Base-by-base conservation (phyloP, 106 monocot species). In the Amphibolis antarctica region DNA sequence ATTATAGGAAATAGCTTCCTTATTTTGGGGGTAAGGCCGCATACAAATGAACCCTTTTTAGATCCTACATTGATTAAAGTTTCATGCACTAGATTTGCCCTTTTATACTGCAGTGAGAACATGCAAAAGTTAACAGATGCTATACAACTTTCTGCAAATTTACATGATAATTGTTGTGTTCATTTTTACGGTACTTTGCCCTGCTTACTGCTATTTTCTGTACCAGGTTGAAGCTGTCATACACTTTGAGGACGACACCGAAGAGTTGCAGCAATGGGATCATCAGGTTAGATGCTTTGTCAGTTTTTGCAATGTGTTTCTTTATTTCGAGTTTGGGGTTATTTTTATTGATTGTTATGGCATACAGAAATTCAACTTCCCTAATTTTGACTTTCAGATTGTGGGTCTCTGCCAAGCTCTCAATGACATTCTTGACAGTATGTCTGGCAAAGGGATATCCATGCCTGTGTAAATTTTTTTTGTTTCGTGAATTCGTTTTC, bases 231-330 rank as follows among this genome's bases (percentile, higher is more conserved):
- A 96, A 74, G 83, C 89, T 59, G 61, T 96, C 66, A 96, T 96
- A 77, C 89, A 96, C 84, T 96, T 96, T 78, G 94, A 96, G 65
- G 89, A 96, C 78, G 94, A 96, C 62, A 86, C 83, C 1, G 89
- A 96, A 69, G 94, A 86, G 73, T 64, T 96, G 45, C 89, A 86
- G 75, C 94, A 79, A 62, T 96, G 94, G 94, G 94, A 96, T 74
- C 94, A 89, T 23, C 86, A 94, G 81, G 94, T 89, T 23, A 59
- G 67, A 44, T 49, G 10, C 5, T 28, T 29, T 44, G 10, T 49
- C 15, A 12, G 4, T 3, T 49, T 17, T 49, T 49, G 48, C 3
- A n/a, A 13, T 49, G 3, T 12, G n/a, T 49, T 13, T 49, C 15
- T 13, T 14, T 49, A 12, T 49, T 49, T 3, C n/a, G 2, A 13